Evolutionary conservation across 495 filamentous ascomycete species (phyloP).

Genomic region (Cairneyella variabilis): DNA sequence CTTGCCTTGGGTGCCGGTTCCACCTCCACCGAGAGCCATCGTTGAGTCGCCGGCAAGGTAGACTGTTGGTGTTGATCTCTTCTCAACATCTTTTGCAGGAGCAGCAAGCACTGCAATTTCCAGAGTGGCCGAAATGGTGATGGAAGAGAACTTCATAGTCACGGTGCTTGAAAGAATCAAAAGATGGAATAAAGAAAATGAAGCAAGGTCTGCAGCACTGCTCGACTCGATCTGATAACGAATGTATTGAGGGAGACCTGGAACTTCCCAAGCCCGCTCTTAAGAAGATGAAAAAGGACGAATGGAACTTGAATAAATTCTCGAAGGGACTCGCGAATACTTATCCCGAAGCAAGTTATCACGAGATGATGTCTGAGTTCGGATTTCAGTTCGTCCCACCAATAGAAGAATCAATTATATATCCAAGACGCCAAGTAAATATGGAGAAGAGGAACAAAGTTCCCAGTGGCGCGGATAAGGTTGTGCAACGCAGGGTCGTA

Average conservation of each 20-base stretch:
- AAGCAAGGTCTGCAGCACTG: no score
- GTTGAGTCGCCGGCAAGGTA: constrained; percentile 57
- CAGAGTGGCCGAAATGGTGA: background rate
- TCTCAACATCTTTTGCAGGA: background rate
- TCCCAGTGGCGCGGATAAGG: background rate
- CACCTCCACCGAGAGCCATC: constrained; percentile 42
- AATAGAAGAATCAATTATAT: background rate
- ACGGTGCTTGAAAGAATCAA: background rate
- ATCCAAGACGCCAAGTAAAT: background rate
- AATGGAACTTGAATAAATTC: background rate
- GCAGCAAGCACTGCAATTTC: constrained; percentile 2
- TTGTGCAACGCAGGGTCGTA: background rate
- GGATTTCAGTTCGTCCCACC: background rate
- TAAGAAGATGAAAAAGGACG: background rate
- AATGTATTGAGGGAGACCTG: background rate
- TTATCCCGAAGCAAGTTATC: background rate
- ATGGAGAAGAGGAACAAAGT: background rate
- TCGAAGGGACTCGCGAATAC: background rate
- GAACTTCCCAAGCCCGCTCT: background rate
- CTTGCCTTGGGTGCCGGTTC: constrained; percentile 27
- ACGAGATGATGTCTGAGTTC: background rate
- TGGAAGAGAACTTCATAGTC: constrained; percentile 1
- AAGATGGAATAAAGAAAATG: background rate
- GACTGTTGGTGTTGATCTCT: constrained; percentile 30
- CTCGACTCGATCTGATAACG: background rate